Evolutionary conservation across 106 monocot genomes (phyloP).

Genomic region (Dendrobium officinale): DNA sequence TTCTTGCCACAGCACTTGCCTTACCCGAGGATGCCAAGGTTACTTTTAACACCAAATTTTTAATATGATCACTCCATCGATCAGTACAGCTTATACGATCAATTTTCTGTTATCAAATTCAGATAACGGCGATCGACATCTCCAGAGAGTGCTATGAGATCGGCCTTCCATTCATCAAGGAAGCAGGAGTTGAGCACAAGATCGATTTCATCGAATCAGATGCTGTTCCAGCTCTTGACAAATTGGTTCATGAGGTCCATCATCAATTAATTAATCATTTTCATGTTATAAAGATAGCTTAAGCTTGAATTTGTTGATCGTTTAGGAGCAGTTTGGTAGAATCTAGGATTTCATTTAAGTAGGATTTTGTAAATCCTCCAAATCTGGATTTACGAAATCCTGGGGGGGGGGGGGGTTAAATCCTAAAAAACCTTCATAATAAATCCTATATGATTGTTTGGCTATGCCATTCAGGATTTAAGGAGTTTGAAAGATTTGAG

Average conservation of each 20-base stretch:
- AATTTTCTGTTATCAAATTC: neutral
- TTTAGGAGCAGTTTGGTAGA: too few relatives aligned
- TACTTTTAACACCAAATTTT: neutral
- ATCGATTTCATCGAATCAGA: slow-evolving; percentile 27
- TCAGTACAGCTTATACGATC: too few relatives aligned
- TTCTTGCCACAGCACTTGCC: slow-evolving; percentile 41
- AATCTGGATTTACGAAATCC: too few relatives aligned
- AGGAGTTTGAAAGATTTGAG: too few relatives aligned
- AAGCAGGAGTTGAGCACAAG: slow-evolving; percentile 22
- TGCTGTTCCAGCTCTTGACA: slow-evolving; percentile 18
- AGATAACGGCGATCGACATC: slow-evolving; percentile 24
- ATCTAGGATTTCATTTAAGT: too few relatives aligned
- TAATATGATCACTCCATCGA: neutral
- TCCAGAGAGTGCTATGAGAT: slow-evolving; percentile 8
- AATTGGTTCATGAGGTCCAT: slow-evolving; percentile 16
- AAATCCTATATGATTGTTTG: too few relatives aligned
- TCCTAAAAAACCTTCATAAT: too few relatives aligned
- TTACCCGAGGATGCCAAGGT: slow-evolving; percentile 45
- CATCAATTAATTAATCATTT: neutral
- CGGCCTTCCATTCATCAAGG: slow-evolving; percentile 17
- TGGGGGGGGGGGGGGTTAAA: too few relatives aligned
- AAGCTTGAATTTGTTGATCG: too few relatives aligned
- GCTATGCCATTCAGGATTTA: too few relatives aligned
- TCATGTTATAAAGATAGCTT: too few relatives aligned
- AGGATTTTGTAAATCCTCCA: too few relatives aligned